Conservation (phyloP, 306 rosid species). For the Prunus salicina region DNA sequence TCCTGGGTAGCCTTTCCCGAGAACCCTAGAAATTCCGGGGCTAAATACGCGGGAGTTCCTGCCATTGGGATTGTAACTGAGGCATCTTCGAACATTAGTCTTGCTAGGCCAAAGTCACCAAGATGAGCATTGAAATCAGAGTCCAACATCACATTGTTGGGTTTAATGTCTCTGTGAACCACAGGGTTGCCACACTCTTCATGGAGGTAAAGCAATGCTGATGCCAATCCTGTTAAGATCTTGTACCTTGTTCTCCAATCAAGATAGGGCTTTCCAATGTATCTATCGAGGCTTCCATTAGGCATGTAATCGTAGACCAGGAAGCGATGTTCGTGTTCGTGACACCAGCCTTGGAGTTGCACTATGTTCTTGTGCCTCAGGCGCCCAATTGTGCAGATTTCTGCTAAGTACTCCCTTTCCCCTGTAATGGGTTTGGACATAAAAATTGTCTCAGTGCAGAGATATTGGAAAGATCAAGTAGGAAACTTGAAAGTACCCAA, state of each 20-base stretch:
- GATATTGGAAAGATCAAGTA: background rate
- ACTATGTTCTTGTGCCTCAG: conserved; percentile 56
- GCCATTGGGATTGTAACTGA: conserved; percentile 34
- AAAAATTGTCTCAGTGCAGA: conserved; percentile 1
- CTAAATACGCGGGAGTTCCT: conserved; percentile 54
- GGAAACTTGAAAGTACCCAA: background rate
- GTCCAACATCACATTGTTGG: conserved; percentile 51
- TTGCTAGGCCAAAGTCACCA: conserved; percentile 62
- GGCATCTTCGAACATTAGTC: conserved; percentile 33
- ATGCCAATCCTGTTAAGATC: conserved; percentile 49
- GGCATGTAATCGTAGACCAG: conserved; percentile 57
- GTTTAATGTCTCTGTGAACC: conserved; percentile 58
- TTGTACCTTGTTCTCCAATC: conserved; percentile 51
- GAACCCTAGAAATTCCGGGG: conserved; percentile 48
- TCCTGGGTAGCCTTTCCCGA: conserved; percentile 48
- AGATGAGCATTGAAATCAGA: conserved; percentile 35
- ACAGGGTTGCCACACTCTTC: conserved; percentile 59
- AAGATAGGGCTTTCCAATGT: conserved; percentile 40
- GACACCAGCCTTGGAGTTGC: conserved; percentile 60
- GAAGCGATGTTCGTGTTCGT: conserved; percentile 31
- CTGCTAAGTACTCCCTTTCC: conserved; percentile 56
- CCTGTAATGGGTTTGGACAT: conserved; percentile 29
- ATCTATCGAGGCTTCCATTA: conserved; percentile 52
- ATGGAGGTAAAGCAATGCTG: conserved; percentile 52
- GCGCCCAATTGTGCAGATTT: conserved; percentile 57